These are phyloP conservation scores for Fonsecaea nubica DNA, from an alignment of 2,329 filamentous ascomycete genomes.

Conservation along the genomic window DNA sequence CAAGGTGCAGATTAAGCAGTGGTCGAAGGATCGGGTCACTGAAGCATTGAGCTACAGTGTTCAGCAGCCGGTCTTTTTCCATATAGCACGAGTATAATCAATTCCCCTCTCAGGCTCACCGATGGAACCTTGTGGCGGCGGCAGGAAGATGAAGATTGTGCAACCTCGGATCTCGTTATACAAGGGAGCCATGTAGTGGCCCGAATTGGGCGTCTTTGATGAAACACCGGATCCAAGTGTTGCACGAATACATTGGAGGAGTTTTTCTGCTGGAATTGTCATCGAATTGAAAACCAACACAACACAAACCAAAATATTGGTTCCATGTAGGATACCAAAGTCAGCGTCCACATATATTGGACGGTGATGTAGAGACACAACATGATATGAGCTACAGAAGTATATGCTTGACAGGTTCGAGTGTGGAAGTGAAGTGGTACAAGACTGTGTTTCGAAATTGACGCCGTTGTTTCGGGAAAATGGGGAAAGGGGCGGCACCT, in stretches of 20 bases:
- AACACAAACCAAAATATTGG: neutral
- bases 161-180: neutral
- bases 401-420: neutral
- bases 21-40: neutral
- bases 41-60: neutral
- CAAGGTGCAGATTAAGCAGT: neutral
- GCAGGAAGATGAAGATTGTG: neutral
- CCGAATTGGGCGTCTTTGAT: neutral
- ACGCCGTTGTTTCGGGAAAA: neutral
- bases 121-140: neutral
- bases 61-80: neutral
- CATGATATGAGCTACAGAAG: neutral
- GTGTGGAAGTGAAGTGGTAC: neutral
- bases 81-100: neutral
- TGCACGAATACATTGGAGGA: neutral
- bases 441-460: neutral
- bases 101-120: neutral
- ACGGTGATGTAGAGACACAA: neutral
- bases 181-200: neutral
- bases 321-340: neutral
- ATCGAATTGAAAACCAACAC: neutral
- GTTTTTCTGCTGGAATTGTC: neutral
- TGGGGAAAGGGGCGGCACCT: neutral
- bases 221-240: neutral
- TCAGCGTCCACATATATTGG: neutral